These are phyloP conservation scores for Insectozyma bohioensis DNA, from an alignment of 1,139 yeast species.

Conservation along the genomic window DNA sequence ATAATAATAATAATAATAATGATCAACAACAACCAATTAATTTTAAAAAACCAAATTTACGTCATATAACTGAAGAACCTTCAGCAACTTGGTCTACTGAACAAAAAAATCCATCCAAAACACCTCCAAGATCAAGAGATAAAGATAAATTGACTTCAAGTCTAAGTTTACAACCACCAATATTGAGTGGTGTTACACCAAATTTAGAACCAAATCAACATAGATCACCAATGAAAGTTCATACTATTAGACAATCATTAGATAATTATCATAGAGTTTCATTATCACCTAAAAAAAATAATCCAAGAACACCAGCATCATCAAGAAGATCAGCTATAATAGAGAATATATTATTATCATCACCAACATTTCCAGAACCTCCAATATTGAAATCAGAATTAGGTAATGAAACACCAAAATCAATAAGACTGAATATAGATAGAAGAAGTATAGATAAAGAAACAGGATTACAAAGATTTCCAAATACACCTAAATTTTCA, in stretches of 20 bases:
- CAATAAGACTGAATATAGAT: too few species aligned
- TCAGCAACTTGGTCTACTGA: conserved; percentile 44
- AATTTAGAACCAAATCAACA: conserved; percentile 4
- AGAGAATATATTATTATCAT: conserved; percentile 45
- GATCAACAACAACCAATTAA: conserved; percentile 2
- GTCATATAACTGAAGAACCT: conserved; percentile 26
- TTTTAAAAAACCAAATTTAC: conserved; percentile 25
- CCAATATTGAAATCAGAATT: conserved; percentile 41
- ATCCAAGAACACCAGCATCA: conserved; percentile 18
- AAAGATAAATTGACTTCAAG: conserved; percentile 9
- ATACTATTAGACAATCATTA: conserved; percentile 36
- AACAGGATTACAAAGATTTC: conserved; percentile 44
- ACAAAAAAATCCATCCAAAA: conserved; percentile 21
- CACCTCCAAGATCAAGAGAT: conserved; percentile 31
- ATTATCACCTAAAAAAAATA: conserved; percentile 30
- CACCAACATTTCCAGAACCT: conserved; percentile 53
- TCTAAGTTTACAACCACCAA: conserved; percentile 10
- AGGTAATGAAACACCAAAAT: conserved; percentile 16
- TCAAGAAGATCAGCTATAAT: conserved; percentile 41
- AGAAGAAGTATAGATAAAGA: conserved; percentile 18
- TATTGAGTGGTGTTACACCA: conserved; percentile 5
- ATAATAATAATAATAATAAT: conserved; percentile 4
- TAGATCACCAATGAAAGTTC: conserved; percentile 18
- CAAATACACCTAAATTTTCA: conserved; percentile 47
- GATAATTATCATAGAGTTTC: conserved; percentile 36